Base-by-base conservation (phyloP, 2,329 filamentous ascomycete species). In the Colletotrichum salicis region DNA sequence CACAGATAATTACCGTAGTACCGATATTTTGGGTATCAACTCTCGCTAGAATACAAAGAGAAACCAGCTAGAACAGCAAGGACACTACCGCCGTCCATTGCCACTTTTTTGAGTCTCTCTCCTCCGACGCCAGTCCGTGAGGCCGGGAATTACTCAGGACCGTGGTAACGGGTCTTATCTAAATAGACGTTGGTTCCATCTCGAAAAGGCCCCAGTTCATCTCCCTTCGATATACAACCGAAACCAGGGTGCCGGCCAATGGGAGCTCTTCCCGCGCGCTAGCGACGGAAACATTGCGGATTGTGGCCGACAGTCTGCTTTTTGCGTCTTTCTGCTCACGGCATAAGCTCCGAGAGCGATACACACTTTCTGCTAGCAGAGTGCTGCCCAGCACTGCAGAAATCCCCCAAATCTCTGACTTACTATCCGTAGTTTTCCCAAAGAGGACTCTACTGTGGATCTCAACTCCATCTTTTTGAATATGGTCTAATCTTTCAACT, bases 261-360 rank as follows among this genome's bases (percentile, higher is more conserved):
- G 13, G 54, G 59, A 71, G 63, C 63, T 22, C 8, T 56, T 69
- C 54, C 54, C 59, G 65, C 59, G 54, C 55, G 60, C 59, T 71
- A 71, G 65, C 29, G 37, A 35, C 59, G 45, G 59, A 71, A 71
- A 71, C 70, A 67, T 55, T 51, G 54, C 65, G 35, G 65, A 63
- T 68, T 63, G 24, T 63, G 52, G 37, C 31, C 69, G 33, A 48
- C 29, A 5, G 15, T 51, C 37, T 61, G 22, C 33, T 22, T 13
- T 55, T 48, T 41, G 4, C 41, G 41, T 48, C 31, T 63, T 56
- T 45, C 33, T 48, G 29, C 52, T 63, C 60, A 15, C 33, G 12
- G 22, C 29, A 19, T 35, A 58, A 71, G 12, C 31, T 55, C 24
- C 35, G 22, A 29, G 22, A 45, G 27, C 67, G 24, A 22, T 24